Evolutionary conservation across 768 basidiomycete genomes (phyloP), one percentile per base, ranked within the genome.

Genomic region (Auricularia cornea): DNA sequence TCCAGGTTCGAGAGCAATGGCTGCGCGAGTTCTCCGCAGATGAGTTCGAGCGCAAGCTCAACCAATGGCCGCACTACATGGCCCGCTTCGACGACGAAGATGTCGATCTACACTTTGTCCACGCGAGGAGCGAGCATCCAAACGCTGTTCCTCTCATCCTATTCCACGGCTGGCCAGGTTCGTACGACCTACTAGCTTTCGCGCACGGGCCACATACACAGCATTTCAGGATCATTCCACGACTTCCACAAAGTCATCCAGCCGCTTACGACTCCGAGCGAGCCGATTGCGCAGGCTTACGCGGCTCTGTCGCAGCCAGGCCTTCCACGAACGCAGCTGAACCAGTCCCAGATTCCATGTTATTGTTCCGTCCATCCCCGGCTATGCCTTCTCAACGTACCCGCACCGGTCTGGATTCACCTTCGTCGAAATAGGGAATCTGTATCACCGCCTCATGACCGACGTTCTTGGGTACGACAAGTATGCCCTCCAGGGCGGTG

Each of bases 211-310:
- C 5, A 12, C 11, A 14, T 48, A 48, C 44, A 20, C 44, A n/a
- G n/a, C n/a, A n/a, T 48, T 18, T 8, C 56, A 66, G 66, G 66
- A 2, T 64, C 60, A 3, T 68, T 68, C 61, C 66, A 61, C 60
- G 67, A 68, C 65, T 68, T 68, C 29, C 62, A 64, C 48, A 68
- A 68, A 59, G 65, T 68, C 32, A 62, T 68, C 40, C 65, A 66
- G 29, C 52, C 60, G 28, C 59, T 68, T 2, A 54, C 57, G 3
- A 64, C 66, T 57, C 67, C 67, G 10, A 29, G 62, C 12, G 3
- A 40, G 8, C 35, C 35, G 35, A 14, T 10, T 10, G 23, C 26
- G 48, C n/a, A 8, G 16, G 35, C 35, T 8, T 38, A 38, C 35
- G 35, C 16, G 35, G 35, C 35, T 38, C 35, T 38, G 10, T 38